Base-by-base conservation (phyloP, 352 stramenopile genomes). In the Globisporangium cederbergense region DNA sequence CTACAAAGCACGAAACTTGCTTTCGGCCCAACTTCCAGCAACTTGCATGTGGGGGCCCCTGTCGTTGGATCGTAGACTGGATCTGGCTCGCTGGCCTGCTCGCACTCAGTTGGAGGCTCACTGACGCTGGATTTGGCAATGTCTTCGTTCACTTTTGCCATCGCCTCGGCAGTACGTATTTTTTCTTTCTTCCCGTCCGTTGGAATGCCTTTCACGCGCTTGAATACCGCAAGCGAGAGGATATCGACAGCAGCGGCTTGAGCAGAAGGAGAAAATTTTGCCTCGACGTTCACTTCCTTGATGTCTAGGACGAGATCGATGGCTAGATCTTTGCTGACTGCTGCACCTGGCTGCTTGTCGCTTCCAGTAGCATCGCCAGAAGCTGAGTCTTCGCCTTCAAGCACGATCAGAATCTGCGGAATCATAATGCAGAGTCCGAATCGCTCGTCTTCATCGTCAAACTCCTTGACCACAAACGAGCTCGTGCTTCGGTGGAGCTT, bases 301-400 rank as follows among this genome's bases (percentile, higher is more conserved):
- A 90, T 71, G 51, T 90, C 77, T 1, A 92, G 65, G 9, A 90
- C 77, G 58, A 92, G 74, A 51, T 88, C 83, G 16, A 88, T 85
- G n/a, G 59, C 73, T 0, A 70, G 47, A 10, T 56, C 34, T 2
- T 9, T 66, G 22, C 22, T 67, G 32, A 28, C 38, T 62, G 43
- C 13, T 34, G 42, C 28, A 60, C 43, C 18, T 52, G 55, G 2
- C 38, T n/a, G 38, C 4, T 53, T 14, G 4, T 18, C 14, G 16
- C 11, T 6, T 18, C 32, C 36, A 14, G 14, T 57, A 10, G 47
- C 2, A 56, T 13, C 32, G 20, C 11, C 20, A 6, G 10, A 43
- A 14, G 5, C 32, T 46, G 4, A 9, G n/a, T 71, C 72, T 54
- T 81, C 79, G 18, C 79, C 78, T 70, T 89, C 77, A 2, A 92